phyloP scores from a whole-genome alignment of 805 yeast species.

The Cyberlindnera maclurae region DNA sequence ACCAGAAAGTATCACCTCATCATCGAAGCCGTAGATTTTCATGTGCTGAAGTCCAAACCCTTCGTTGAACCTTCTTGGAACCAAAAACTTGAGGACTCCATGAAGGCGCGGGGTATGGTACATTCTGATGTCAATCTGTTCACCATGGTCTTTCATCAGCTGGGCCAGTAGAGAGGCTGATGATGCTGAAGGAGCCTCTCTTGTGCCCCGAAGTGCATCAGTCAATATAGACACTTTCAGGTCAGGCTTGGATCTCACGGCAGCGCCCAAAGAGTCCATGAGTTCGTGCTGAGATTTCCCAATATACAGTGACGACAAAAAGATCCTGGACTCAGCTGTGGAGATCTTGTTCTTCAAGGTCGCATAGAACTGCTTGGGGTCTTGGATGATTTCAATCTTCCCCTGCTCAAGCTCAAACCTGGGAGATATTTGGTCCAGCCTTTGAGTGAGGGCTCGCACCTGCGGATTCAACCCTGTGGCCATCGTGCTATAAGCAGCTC shows the following conservation, averaged over 20 bases:
- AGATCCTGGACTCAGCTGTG: constrained; percentile 58
- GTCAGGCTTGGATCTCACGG: constrained; percentile 51
- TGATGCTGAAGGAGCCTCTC: constrained; percentile 78
- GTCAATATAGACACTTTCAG: constrained; percentile 67
- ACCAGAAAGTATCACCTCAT: constrained; percentile 81
- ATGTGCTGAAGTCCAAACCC: constrained; percentile 92
- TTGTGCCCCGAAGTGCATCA: constrained; percentile 87
- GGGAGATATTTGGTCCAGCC: constrained; percentile 59
- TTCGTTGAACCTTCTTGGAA: constrained; percentile 86
- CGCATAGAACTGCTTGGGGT: constrained; percentile 69
- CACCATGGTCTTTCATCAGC: constrained; percentile 56
- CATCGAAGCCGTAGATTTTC: constrained; percentile 94
- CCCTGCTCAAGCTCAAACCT: constrained; percentile 51
- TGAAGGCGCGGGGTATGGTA: constrained; percentile 84
- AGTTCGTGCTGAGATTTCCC: constrained; percentile 81
- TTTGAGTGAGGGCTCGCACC: constrained; percentile 36
- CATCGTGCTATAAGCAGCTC: constrained; percentile 6
- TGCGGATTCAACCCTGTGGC: constrained; percentile 32
- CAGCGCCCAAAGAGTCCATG: constrained; percentile 50
- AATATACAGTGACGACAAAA: constrained; percentile 77
- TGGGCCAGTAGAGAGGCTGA: constrained; percentile 71
- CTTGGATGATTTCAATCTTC: constrained; percentile 53
- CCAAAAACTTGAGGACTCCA: constrained; percentile 54
- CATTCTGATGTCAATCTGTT: constrained; percentile 71
- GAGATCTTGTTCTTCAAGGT: constrained; percentile 55